Conservation (phyloP, 306 rosid genomes). For the Abrus pulchellus region DNA sequence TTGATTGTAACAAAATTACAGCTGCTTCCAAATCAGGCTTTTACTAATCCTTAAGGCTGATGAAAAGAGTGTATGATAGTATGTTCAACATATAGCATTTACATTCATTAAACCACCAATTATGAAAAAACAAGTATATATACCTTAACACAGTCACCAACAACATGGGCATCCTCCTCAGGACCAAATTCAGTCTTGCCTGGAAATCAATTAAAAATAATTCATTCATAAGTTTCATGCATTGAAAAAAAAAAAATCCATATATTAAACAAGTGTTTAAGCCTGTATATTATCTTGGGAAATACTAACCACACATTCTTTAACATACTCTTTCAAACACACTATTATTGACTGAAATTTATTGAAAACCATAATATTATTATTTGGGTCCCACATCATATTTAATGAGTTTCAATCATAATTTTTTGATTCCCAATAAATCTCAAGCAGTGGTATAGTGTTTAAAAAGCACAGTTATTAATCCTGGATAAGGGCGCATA, state of each 20-base stretch:
- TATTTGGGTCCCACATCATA: no score
- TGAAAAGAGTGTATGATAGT: conserved; percentile 2
- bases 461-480: no score
- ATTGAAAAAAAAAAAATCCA: conserved; percentile 4
- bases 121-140: conserved; percentile 36
- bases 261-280: conserved; percentile 24
- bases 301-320: no score
- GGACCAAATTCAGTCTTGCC: conserved; percentile 90
- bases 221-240: conserved; percentile 39
- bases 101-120: conserved; percentile 5
- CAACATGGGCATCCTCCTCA: conserved; percentile 97
- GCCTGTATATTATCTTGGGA: neutral
- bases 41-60: conserved; percentile 3
- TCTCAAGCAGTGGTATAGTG: no score
- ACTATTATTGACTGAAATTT: no score
- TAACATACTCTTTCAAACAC: no score
- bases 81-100: neutral
- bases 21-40: conserved; percentile 28
- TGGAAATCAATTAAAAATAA: conserved; percentile 50
- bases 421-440: no score
- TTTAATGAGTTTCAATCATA: no score
- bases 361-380: no score
- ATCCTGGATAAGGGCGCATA: no score
- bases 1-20: neutral
- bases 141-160: conserved; percentile 99